A percentile compares a stretch with the other conserved stretches of the same genome.
Conservation (phyloP, 1,284 basidiomycete species). For the Puccinia triticina region DNA sequence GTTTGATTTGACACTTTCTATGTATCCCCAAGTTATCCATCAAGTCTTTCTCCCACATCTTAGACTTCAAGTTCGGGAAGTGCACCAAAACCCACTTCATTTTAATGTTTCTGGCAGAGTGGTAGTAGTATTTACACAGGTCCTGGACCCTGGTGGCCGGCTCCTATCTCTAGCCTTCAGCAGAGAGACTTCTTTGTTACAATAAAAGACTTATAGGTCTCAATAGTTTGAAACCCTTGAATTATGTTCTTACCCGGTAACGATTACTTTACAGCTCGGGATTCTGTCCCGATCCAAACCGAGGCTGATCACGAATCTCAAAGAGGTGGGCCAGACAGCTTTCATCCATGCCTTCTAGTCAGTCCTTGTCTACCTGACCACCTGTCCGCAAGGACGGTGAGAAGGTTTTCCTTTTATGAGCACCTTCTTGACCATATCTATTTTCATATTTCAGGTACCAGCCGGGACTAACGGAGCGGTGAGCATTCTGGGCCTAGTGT, state of each 20-base stretch:
- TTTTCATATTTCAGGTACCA: conserved; percentile 50
- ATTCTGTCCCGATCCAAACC: conserved; percentile 55
- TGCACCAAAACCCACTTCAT: too few relatives aligned
- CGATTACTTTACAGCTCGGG: conserved; percentile 52
- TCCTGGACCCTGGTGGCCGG: too few relatives aligned
- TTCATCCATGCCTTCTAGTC: background rate
- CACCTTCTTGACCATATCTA: background rate
- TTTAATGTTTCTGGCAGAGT: too few relatives aligned
- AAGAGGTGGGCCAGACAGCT: conserved; percentile 31
- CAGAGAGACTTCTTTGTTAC: too few relatives aligned
- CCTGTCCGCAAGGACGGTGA: conserved; percentile 33
- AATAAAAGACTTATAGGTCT: too few relatives aligned
- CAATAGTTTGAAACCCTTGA: too few relatives aligned
- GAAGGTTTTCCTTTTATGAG: background rate
- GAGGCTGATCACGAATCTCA: conserved; percentile 53
- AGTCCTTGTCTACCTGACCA: background rate
- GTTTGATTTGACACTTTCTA: background rate
- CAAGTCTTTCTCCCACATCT: background rate
- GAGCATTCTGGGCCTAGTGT: conserved; percentile 51
- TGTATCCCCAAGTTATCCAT: background rate
- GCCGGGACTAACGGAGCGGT: conserved; percentile 58
- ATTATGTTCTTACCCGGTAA: background rate
- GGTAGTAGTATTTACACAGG: too few relatives aligned
- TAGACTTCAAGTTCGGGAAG: too few relatives aligned
- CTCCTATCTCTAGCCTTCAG: too few relatives aligned